Conservation (phyloP, 75 land plant genomes). For the Picea glauca region DNA sequence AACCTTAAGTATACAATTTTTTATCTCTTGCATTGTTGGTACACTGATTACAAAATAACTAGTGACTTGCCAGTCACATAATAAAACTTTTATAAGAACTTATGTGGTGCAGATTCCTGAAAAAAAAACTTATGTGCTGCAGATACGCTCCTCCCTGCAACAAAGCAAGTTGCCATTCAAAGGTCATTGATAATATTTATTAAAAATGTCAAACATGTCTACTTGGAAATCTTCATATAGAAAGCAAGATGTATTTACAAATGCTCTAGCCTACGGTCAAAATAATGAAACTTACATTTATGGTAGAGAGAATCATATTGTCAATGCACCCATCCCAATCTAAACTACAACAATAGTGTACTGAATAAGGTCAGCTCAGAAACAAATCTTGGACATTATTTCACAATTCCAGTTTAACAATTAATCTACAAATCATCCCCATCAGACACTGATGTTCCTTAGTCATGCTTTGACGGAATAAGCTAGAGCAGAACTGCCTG, state of each 20-base stretch:
- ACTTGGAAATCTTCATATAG: no score
- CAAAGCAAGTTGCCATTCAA: slow-evolving; percentile 2
- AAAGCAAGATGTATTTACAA: no score
- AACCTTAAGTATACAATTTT: background rate
- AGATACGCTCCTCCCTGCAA: slow-evolving; percentile 6
- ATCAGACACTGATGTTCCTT: slow-evolving; percentile 6
- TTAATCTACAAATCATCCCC: slow-evolving; percentile 10
- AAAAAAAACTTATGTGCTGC: background rate
- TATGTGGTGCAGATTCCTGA: background rate
- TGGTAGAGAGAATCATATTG: slow-evolving; percentile 1
- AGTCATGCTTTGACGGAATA: no score
- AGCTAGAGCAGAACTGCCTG: slow-evolving; percentile 4
- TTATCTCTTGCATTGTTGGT: background rate
- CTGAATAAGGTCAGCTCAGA: slow-evolving; percentile 6
- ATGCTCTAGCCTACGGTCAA: background rate
- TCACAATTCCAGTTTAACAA: slow-evolving; percentile 4
- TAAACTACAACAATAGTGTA: slow-evolving; percentile 5
- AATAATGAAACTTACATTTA: slow-evolving; percentile 4
- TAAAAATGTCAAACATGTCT: background rate
- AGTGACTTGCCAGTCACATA: background rate
- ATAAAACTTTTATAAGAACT: background rate
- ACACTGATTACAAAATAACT: slow-evolving; percentile 1
- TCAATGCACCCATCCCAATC: slow-evolving; percentile 8
- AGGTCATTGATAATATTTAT: background rate
- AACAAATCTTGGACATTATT: slow-evolving; percentile 12